Conservation (phyloP, 345 rosid genomes). For the Citropsis articulata region DNA sequence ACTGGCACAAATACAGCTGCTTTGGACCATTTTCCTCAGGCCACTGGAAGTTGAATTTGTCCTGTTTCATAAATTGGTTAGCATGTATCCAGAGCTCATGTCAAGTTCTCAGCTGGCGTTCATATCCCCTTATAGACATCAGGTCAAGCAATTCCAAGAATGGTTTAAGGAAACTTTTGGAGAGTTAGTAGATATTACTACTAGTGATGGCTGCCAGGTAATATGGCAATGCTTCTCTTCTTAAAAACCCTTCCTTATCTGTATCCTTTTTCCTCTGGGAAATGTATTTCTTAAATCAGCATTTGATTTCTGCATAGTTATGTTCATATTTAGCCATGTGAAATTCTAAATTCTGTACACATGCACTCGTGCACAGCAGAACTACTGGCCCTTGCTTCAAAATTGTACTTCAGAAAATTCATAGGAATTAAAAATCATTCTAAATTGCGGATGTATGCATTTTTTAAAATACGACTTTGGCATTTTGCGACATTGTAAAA, state of each 20-base stretch:
- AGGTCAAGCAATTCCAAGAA: slow-evolving; percentile 80
- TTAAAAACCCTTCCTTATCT: neutral
- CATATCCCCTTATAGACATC: slow-evolving; percentile 83
- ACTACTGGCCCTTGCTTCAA: neutral
- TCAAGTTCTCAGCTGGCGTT: slow-evolving; percentile 89
- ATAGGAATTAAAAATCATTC: too few relatives aligned
- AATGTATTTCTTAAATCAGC: neutral
- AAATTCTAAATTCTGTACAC: neutral
- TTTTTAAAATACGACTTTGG: too few relatives aligned
- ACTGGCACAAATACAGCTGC: slow-evolving; percentile 76
- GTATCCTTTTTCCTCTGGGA: neutral
- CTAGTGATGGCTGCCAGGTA: slow-evolving; percentile 97
- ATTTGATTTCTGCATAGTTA: neutral
- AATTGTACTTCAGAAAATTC: too few relatives aligned
- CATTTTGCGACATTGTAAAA: too few relatives aligned
- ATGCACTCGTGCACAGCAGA: neutral
- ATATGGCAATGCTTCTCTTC: slow-evolving; percentile 5
- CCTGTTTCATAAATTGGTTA: slow-evolving; percentile 72
- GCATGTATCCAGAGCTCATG: slow-evolving; percentile 68
- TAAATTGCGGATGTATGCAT: too few relatives aligned
- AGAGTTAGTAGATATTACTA: slow-evolving; percentile 68
- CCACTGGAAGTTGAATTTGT: slow-evolving; percentile 85
- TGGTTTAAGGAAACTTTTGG: slow-evolving; percentile 74
- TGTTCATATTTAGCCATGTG: neutral
- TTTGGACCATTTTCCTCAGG: slow-evolving; percentile 92